Evolutionary conservation across 2,329 filamentous ascomycete species (phyloP).

Genomic region (Aspergillus piperis): DNA sequence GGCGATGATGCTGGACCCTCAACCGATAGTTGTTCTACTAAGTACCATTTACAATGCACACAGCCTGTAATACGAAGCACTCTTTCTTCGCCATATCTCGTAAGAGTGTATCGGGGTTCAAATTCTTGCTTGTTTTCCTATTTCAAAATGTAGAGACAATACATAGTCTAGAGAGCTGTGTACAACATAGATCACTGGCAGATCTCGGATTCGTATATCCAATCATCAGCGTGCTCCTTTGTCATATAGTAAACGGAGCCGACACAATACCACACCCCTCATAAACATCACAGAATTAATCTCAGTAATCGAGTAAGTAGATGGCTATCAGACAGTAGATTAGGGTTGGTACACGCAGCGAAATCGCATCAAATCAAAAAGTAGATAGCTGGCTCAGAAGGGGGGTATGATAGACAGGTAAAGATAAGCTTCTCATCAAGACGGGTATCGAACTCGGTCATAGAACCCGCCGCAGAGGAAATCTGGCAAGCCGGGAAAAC

Average conservation of each 20-base stretch:
- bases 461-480: constrained; percentile 15
- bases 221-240: not conserved
- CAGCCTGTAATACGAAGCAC: too few species aligned
- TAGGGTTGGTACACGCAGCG: not conserved
- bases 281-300: not conserved
- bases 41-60: not conserved
- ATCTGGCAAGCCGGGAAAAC: constrained; percentile 3
- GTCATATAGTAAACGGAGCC: not conserved
- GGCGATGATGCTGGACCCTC: not conserved
- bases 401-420: constrained; percentile 24
- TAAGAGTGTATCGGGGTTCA: not conserved
- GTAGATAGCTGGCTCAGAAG: constrained; percentile 12
- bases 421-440: constrained; percentile 18
- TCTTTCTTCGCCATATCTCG: too few species aligned
- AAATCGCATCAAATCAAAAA: constrained; percentile 12
- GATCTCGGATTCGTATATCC: not conserved
- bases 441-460: constrained; percentile 22
- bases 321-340: constrained; percentile 4
- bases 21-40: not conserved
- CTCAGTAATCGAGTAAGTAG: not conserved
- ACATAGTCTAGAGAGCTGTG: not conserved
- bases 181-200: not conserved
- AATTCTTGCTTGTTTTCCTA: not conserved
- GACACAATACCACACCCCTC: not conserved
- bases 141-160: not conserved